A percentile compares a stretch with the other conserved stretches of the same genome.
These are phyloP conservation scores for Rosellinia necatrix DNA, from an alignment of 2,329 filamentous ascomycete genomes.

Conservation along the genomic window DNA sequence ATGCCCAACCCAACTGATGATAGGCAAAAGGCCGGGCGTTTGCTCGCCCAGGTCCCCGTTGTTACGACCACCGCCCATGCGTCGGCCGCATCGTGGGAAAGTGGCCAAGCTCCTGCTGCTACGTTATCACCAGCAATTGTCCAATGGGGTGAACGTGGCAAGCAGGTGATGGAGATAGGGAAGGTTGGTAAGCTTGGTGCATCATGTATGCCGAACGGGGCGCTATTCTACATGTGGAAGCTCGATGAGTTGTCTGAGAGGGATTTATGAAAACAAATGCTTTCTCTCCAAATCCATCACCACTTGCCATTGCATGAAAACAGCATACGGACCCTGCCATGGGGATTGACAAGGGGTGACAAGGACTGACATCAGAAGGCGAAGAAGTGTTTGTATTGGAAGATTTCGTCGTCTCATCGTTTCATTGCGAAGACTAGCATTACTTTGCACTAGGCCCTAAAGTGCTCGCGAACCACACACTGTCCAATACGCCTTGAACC, in stretches of 20 bases:
- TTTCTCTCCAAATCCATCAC: neutral
- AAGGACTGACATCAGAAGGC: too few species aligned
- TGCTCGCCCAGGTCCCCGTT: neutral
- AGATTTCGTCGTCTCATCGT: too few species aligned
- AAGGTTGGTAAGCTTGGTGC: neutral
- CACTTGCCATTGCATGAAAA: neutral
- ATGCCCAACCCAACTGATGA: too few species aligned
- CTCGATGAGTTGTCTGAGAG: conserved; percentile 11
- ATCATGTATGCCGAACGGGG: neutral
- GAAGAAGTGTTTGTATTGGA: neutral
- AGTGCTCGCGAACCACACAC: too few species aligned
- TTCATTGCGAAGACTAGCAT: too few species aligned
- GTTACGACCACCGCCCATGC: neutral
- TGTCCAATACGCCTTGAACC: too few species aligned
- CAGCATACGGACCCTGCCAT: neutral
- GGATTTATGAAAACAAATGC: conserved; percentile 7
- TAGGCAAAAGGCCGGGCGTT: conserved; percentile 4
- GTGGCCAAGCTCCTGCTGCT: conserved; percentile 16
- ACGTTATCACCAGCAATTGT: conserved; percentile 10
- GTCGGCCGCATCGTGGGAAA: conserved; percentile 13
- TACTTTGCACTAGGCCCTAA: too few species aligned
- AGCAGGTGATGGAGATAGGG: conserved; percentile 8
- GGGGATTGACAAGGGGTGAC: neutral
- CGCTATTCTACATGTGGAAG: conserved; percentile 24
- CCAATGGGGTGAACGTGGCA: conserved; percentile 7